Conservation (phyloP, 495 filamentous ascomycete genomes). For the Neurospora discreta region DNA sequence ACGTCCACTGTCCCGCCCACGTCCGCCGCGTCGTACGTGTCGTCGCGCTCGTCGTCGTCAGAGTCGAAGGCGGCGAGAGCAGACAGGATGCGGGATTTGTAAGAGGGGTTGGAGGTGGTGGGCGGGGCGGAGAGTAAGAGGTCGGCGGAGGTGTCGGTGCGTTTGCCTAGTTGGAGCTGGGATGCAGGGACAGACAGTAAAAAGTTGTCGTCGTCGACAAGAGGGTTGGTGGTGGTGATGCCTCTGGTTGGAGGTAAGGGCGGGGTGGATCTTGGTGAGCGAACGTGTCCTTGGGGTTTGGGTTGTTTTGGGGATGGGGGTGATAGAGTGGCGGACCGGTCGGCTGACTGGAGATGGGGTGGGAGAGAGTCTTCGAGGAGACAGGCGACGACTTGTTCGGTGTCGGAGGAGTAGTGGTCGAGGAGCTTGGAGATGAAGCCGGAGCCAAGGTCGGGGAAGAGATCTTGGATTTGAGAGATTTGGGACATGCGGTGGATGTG, state of each 20-base stretch:
- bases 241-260: slow-evolving; percentile 22
- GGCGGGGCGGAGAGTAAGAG: slow-evolving; percentile 35
- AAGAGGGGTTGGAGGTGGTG: slow-evolving; percentile 36
- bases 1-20: slow-evolving; percentile 78
- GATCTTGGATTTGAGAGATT: slow-evolving; percentile 77
- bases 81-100: slow-evolving; percentile 80
- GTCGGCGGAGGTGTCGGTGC: slow-evolving; percentile 52
- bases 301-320: slow-evolving; percentile 11
- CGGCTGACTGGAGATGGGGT: slow-evolving; percentile 40
- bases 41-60: slow-evolving; percentile 94
- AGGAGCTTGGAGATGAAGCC: slow-evolving; percentile 71
- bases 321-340: slow-evolving; percentile 45
- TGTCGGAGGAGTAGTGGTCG: slow-evolving; percentile 64
- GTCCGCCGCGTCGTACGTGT: slow-evolving; percentile 88
- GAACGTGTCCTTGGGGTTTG: not conserved
- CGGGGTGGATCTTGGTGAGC: slow-evolving; percentile 27
- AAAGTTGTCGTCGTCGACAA: slow-evolving; percentile 60
- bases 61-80: slow-evolving; percentile 86
- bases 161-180: slow-evolving; percentile 66
- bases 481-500: slow-evolving; percentile 75
- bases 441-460: slow-evolving; percentile 83
- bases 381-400: slow-evolving; percentile 71
- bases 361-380: slow-evolving; percentile 77
- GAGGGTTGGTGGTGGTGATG: slow-evolving; percentile 12
- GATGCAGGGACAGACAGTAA: slow-evolving; percentile 50